A percentile compares a stretch with the other conserved stretches of the same genome.
These are phyloP conservation scores for Tetrahymena borealis DNA, from an alignment of 73 alveolate species.

Conservation along the genomic window DNA sequence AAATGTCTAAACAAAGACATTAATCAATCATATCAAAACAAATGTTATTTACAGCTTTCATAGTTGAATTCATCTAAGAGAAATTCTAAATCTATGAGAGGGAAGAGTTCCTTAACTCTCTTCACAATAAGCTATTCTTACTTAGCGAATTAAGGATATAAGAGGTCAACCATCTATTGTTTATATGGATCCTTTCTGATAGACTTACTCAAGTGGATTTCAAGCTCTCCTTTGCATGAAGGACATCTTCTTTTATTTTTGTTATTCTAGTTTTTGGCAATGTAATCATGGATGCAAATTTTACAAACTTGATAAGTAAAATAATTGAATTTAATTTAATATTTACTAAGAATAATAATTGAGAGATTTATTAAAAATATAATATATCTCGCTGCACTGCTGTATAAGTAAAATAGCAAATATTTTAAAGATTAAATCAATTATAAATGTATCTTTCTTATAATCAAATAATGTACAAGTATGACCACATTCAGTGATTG, in stretches of 20 bases:
- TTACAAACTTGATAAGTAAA: constrained; percentile 23
- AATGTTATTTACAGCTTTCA: neutral
- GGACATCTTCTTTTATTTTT: constrained; percentile 1
- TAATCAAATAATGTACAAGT: constrained; percentile 45
- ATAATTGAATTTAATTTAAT: too few relatives aligned
- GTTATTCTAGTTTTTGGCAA: constrained; percentile 20
- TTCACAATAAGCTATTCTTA: constrained; percentile 30
- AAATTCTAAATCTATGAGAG: neutral
- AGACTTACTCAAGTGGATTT: constrained; percentile 11
- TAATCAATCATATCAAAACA: too few relatives aligned
- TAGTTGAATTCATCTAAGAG: neutral
- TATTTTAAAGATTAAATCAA: constrained; percentile 37
- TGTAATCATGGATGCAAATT: constrained; percentile 12
- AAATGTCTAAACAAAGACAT: too few relatives aligned
- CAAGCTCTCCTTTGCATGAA: constrained; percentile 11
- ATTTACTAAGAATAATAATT: constrained; percentile 40
- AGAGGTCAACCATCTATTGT: constrained; percentile 57
- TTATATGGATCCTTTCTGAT: constrained; percentile 63
- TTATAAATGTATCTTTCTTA: too few relatives aligned
- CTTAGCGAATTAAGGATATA: constrained; percentile 54
- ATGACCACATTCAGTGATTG: constrained; percentile 72
- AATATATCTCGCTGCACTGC: constrained; percentile 41
- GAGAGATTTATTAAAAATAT: constrained; percentile 32
- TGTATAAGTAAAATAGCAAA: constrained; percentile 38
- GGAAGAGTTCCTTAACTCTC: constrained; percentile 11